Conservation (phyloP, 169 alveolate genomes). For the Eimeria maxima region DNA sequence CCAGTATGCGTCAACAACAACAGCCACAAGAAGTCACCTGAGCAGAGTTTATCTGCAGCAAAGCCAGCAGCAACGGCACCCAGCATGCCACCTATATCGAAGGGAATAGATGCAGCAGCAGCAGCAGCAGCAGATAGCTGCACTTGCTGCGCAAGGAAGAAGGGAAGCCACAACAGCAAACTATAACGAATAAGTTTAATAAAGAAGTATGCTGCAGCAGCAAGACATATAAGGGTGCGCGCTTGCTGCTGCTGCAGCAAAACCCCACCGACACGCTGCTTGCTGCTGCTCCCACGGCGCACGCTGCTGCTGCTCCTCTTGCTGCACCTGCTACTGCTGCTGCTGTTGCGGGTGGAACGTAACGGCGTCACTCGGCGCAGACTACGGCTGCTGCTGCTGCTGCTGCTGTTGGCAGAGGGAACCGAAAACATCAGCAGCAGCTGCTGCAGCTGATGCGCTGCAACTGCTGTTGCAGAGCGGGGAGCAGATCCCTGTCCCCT, state of each 20-base stretch:
- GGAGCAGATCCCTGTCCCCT: neutral
- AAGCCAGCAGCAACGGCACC: constrained; percentile 87
- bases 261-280: neutral
- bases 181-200: constrained; percentile 85
- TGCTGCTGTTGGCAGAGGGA: constrained; percentile 61
- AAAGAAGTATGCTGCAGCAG: constrained; percentile 79
- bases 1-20: neutral
- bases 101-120: constrained; percentile 85
- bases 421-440: constrained; percentile 40
- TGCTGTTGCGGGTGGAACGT: neutral
- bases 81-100: constrained; percentile 87
- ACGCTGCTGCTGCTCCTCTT: constrained; percentile 7
- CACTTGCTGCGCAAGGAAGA: constrained; percentile 83
- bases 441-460: constrained; percentile 6
- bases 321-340: constrained; percentile 24
- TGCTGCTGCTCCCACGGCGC: constrained; percentile 62
- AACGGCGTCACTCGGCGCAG: neutral
- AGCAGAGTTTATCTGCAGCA: constrained; percentile 68
- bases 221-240: neutral
- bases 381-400: constrained; percentile 52
- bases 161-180: constrained; percentile 87
- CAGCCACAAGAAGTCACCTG: constrained; percentile 17
- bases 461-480: constrained; percentile 14
- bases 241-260: constrained; percentile 65
- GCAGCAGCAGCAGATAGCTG: constrained; percentile 74